Percentiles rank a stretch among this genome's conserved stretches.
phyloP scores from a whole-genome alignment of 2,329 filamentous ascomycete genomes.

The Cercospora beticola region DNA sequence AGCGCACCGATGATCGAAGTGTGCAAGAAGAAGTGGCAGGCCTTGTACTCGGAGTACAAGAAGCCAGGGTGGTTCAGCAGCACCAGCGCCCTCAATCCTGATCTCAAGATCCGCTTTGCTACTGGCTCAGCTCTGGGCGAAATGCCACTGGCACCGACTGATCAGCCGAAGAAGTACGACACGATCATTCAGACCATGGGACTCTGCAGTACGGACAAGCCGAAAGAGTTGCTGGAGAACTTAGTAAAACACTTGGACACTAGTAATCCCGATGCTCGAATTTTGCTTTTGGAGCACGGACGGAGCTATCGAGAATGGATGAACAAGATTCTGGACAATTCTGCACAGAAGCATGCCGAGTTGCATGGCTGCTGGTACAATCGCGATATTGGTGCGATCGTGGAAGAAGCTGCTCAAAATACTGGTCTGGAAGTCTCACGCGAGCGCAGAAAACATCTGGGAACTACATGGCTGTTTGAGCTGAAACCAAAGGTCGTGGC shows the following conservation, averaged over 20 bases:
- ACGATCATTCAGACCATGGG: constrained; percentile 55
- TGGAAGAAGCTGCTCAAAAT: constrained; percentile 48
- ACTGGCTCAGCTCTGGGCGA: constrained; percentile 46
- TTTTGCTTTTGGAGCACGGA: constrained; percentile 53
- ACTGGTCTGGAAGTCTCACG: constrained; percentile 50
- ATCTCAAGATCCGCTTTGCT: constrained; percentile 41
- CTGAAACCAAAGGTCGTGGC: constrained; percentile 40
- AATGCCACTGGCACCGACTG: constrained; percentile 44
- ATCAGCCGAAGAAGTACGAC: constrained; percentile 43
- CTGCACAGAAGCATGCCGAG: constrained; percentile 50
- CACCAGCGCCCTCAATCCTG: constrained; percentile 21
- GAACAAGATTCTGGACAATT: constrained; percentile 48
- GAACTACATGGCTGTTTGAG: constrained; percentile 53
- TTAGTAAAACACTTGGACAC: constrained; percentile 42
- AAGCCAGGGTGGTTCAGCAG: constrained; percentile 11
- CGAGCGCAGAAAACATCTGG: constrained; percentile 49
- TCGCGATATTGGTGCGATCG: constrained; percentile 51
- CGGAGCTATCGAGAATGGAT: constrained; percentile 50
- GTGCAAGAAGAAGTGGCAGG: constrained; percentile 51
- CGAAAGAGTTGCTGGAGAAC: constrained; percentile 46
- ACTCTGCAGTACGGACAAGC: constrained; percentile 50
- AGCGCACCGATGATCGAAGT: constrained; percentile 51
- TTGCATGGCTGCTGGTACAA: constrained; percentile 55
- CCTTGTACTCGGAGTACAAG: constrained; percentile 33
- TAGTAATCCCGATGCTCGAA: constrained; percentile 46